Base-by-base conservation (phyloP, 768 basidiomycete species). In the Termitomyces sp. region DNA sequence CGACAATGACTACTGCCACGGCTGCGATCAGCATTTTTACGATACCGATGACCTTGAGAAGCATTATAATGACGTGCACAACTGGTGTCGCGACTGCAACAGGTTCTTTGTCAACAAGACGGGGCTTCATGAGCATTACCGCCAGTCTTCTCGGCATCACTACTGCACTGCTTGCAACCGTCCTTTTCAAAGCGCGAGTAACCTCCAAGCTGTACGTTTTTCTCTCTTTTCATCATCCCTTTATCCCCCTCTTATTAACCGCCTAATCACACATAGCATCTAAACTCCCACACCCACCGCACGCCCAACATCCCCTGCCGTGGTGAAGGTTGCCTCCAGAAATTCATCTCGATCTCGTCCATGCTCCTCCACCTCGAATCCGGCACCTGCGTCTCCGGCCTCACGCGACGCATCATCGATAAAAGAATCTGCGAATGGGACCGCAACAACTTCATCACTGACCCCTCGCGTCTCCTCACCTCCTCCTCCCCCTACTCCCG, bases 291-390 rank as follows among this genome's bases (percentile, higher is more conserved):
- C 30, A 42, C 67, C 10, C 87, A 88, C 64, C 65, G 66, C 8
- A 66, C 74, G 3, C 72, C 66, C 54, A 65, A 64, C 55, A 57
- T 70, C 38, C 60, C 19, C 46, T 81, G 70, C 61, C 67, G 58
- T 69, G 77, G 63, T 68, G 55, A 19, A 5, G 72, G 74, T 35
- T 89, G 88, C 62, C 66, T 55, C 1, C 58, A 58, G 21, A 60
- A 53, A 1, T 88, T 88, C 67, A 65, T 82, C 50, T 80, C 77
- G 19, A 69, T 61, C 42, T 76, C 84, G 9, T 80, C 83, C 10
- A 71, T 89, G 45, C 62, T 81, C 32, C 75, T 79, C 30, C 87
- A 90, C 65, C 74, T 87, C 63, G 88, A 89, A 62, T 70, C 74
- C 11, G 86, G 85, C 1, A 58, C 63, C 3, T 88, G 88, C 64